phyloP scores from a whole-genome alignment of 495 filamentous ascomycete species.

The Penicillium cosmopolitanum region DNA sequence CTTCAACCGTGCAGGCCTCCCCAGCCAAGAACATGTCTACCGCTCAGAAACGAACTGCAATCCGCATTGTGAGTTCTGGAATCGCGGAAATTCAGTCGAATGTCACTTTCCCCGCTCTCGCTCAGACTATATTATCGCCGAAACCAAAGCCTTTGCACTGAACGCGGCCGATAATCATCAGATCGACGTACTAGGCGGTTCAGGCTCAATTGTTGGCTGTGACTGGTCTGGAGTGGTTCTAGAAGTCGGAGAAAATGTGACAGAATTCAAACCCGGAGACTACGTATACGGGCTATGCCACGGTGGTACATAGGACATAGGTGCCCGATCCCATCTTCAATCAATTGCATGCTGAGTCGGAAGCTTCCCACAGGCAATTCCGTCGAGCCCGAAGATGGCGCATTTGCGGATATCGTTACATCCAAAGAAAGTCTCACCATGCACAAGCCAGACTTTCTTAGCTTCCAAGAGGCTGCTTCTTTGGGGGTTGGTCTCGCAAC shows the following conservation, averaged over 20 bases:
- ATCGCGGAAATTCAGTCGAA: conserved; percentile 3
- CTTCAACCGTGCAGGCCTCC: too few species aligned
- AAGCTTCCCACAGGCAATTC: conserved; percentile 29
- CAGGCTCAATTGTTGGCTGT: neutral
- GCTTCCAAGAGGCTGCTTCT: neutral
- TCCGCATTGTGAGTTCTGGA: neutral
- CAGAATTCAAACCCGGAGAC: neutral
- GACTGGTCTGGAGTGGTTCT: neutral
- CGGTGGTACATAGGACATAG: neutral
- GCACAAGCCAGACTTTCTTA: conserved; percentile 45
- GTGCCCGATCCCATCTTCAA: neutral
- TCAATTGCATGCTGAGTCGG: neutral
- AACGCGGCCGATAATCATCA: neutral
- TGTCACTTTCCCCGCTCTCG: conserved; percentile 16
- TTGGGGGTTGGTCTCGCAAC: conserved; percentile 8
- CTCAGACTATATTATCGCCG: conserved; percentile 46
- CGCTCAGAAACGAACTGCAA: neutral
- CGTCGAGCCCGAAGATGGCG: conserved; percentile 46
- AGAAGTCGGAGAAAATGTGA: neutral
- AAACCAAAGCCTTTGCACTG: conserved; percentile 27
- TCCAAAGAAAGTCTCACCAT: conserved; percentile 50
- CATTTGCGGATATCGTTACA: conserved; percentile 52
- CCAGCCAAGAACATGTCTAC: neutral
- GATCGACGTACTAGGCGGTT: neutral
- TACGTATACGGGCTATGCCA: neutral